Evolutionary conservation across 192 early-diverging fungal genomes (phyloP), one percentile per base, ranked within the genome.

Genomic region (Mortierella claussenii): DNA sequence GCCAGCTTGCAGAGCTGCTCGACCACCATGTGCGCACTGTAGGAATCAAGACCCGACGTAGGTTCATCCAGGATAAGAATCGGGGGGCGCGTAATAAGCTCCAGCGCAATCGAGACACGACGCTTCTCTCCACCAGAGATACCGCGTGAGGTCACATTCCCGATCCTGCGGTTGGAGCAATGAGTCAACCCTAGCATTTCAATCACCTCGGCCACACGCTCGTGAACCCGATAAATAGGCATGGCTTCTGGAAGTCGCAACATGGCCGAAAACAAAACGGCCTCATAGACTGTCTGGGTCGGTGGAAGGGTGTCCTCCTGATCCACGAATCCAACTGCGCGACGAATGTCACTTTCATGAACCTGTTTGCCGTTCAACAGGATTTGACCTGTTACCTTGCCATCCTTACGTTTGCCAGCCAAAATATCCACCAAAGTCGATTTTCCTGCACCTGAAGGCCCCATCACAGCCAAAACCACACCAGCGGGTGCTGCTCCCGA

Each of bases 401-500:
- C 88, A 21, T 81, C 84, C 34, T 85, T 79, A 36, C 86, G 80
- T 47, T 91, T 91, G 3, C 88, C 89, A 8, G 90, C 90, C 24
- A 95, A 79, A 2, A 93, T 85, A 71, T 94, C 92, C 23, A 98
- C 82, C 18, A 96, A 69, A 1, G 91, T 95, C 13, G 94, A 90
- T 81, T 96, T 97, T 30, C 95, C 97, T 5, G 95, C 94, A n/a
- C 96, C 96, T 26, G 89, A 92, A 3, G 94, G 94, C 0, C 96
- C 97, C 88, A 97, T 97, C n/a, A 98, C 89, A 1, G 93, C 95
- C 58, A 93, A 84, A 57, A 95, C 76, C 33, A 92, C 86, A 33
- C 92, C 93, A 4, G 92, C 83, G 26, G 83, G 76, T 21, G 92
- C 87, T 33, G 85, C 83, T 17, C 95, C 96, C 1, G 84, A 87